phyloP scores from a whole-genome alignment of 1,284 basidiomycete species.

The Marasmius fiardii region DNA sequence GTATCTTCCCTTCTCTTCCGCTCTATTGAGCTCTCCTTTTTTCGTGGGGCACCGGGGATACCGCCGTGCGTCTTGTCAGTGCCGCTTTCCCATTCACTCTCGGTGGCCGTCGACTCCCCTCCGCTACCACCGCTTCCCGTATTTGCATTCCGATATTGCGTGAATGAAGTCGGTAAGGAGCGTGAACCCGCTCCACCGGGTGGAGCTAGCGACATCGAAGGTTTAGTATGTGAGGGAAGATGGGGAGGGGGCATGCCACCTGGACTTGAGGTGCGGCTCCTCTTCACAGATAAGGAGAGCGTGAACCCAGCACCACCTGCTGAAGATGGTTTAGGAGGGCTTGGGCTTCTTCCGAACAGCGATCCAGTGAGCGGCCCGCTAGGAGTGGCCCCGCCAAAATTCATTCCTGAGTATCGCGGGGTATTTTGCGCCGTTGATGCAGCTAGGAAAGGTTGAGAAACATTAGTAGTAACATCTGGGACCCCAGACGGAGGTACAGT shows the following conservation, averaged over 20 bases:
- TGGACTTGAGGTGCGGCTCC: not conserved
- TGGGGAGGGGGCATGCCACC: not conserved
- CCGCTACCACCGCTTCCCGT: not conserved
- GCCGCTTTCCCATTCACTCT: constrained; percentile 6
- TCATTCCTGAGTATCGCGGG: not conserved
- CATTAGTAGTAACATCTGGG: not conserved
- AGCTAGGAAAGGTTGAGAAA: not conserved
- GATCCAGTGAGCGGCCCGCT: not conserved
- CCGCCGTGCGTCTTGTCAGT: constrained; percentile 6
- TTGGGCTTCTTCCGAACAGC: not conserved
- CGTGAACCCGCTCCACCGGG: not conserved
- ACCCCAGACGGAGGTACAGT: not conserved
- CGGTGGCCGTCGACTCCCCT: not conserved
- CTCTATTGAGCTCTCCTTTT: not conserved
- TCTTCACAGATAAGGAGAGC: not conserved
- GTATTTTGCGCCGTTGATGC: not conserved
- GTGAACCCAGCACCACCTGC: not conserved
- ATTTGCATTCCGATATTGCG: not conserved
- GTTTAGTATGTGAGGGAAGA: not conserved
- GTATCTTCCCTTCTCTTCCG: constrained; percentile 10
- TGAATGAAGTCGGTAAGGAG: not conserved
- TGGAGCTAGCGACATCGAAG: not conserved
- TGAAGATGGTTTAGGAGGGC: not conserved
- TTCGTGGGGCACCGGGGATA: constrained; percentile 1
- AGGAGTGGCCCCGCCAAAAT: not conserved